Conservation (phyloP, 78 protist genomes). For the Isochrysis galbana region DNA sequence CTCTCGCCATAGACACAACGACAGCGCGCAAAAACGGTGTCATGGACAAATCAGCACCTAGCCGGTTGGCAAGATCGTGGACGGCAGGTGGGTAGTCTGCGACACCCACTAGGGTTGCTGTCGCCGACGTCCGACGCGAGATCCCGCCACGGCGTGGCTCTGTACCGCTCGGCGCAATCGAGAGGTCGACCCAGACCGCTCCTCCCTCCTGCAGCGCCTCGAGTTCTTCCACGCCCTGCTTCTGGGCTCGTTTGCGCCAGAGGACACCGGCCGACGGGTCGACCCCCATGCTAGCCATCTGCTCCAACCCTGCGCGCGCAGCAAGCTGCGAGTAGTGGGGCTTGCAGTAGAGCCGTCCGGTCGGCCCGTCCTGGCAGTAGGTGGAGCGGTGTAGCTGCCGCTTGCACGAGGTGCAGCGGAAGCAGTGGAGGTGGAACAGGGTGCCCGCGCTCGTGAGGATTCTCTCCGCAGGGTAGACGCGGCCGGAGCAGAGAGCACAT, state of each 20-base stretch:
- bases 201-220: background rate
- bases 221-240: background rate
- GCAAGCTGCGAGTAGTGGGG: constrained; percentile 23
- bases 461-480: constrained; percentile 5
- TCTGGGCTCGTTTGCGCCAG: background rate
- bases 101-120: too few relatives aligned
- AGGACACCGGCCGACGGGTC: background rate
- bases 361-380: background rate
- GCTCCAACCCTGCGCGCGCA: background rate
- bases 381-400: background rate
- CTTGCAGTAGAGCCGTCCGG: background rate
- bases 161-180: background rate
- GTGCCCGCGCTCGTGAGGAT: background rate
- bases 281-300: background rate
- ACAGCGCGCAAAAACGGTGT: too few relatives aligned
- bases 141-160: too few relatives aligned
- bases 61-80: too few relatives aligned
- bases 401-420: background rate
- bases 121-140: too few relatives aligned
- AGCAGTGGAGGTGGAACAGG: background rate
- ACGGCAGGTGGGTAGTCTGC: too few relatives aligned
- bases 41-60: too few relatives aligned
- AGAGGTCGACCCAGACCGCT: background rate
- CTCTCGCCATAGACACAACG: too few relatives aligned
- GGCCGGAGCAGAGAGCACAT: too few relatives aligned